Conservation (phyloP, 345 rosid genomes). For the Barbarea vulgaris region DNA sequence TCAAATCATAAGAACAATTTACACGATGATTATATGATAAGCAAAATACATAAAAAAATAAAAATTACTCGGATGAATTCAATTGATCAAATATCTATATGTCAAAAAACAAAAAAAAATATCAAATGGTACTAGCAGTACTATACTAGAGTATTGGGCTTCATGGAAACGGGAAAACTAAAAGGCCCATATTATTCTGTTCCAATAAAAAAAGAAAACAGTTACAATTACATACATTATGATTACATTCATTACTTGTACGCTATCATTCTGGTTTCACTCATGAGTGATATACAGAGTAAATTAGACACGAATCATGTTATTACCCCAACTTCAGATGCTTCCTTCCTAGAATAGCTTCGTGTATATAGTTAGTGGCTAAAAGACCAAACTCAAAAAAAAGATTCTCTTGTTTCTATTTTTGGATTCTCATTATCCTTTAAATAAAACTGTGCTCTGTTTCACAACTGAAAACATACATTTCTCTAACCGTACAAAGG, state of each 20-base stretch:
- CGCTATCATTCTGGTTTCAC: no score
- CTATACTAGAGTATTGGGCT: neutral
- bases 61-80: no score
- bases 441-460: neutral
- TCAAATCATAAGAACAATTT: neutral
- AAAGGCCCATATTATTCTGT: neutral
- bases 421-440: neutral
- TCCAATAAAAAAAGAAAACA: neutral
- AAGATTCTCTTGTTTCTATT: neutral
- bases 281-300: neutral
- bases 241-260: no score
- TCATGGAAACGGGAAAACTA: neutral
- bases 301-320: neutral
- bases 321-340: neutral
- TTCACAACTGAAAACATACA: neutral
- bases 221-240: no score
- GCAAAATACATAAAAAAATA: no score
- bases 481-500: neutral
- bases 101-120: no score
- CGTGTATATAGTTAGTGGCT: neutral
- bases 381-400: neutral
- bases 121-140: neutral
- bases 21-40: neutral
- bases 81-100: no score
- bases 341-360: neutral